Base-by-base conservation (phyloP, 2,329 filamentous ascomycete genomes). In the Leptographium lundbergii region DNA sequence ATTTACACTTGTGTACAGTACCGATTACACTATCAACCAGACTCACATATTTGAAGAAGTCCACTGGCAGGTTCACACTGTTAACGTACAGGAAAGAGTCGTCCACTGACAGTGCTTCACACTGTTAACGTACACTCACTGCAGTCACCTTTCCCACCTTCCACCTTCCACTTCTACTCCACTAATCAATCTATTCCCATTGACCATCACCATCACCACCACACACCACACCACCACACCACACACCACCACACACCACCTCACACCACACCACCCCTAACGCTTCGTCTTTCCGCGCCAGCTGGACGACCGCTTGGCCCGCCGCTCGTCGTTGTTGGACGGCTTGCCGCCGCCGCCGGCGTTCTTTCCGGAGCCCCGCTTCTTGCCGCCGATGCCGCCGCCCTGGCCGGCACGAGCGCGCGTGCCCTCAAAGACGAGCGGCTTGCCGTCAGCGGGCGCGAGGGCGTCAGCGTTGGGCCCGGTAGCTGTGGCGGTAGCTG, bases 401-500 rank as follows among this genome's bases (percentile, higher is more conserved):
- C 81, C 85, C 61, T 86, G 82, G 60, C 78, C 86, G 36, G 79
- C 74, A 58, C 81, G 88, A 11, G 89, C 89, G 58, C 89, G 80
- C 63, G 86, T 84, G 0, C 89, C 89, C 70, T 95, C 89, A 66
- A 92, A 91, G n/a, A 91, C 81, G 63, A 91, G 81, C 19, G 78
- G 76, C 70, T 91, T 36, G 51, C 39, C 29, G 24, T 39, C 53
- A 4, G 57, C n/a, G 2, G 57, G 27, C 1, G 48, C 47, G 1
- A 29, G 24, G 10, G 34, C 29, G 3, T 50, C 25, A 1, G 39
- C 42, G 14, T 22, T 39, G 6, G 47, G 10, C 27, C 13, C 14
- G 14, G 36, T 39, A 13, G 36, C 34, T 7, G 34, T 24, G 5
- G 22, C 29, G 3, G 59, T 29, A 85, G 57, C 81, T 84, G 22